Evolutionary conservation across 1,284 basidiomycete genomes (phyloP), one percentile per base, ranked within the genome.

Genomic region (Tilletia indica): DNA sequence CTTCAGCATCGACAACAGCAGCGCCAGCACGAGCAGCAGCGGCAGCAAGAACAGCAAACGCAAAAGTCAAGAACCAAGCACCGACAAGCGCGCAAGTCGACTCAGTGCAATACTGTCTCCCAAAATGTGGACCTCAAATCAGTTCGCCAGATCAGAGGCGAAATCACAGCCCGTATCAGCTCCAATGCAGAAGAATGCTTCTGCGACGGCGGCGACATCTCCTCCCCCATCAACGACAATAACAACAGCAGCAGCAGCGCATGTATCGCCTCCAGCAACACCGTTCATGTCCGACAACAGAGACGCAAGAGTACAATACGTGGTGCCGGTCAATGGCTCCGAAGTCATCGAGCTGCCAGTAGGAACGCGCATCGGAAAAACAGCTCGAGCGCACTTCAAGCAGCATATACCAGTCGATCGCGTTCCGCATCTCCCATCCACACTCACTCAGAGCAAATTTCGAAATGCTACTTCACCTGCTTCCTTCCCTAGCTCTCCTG

Each of bases 291-390:
- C 42, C 42, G 42, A 45, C 6, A 14, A 8, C 42, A 45, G 14
- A 45, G 42, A 45, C 14, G 6, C 42, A 45, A 45, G 42, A 45
- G 42, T 45, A 14, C 42, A 45, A 14, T 14, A 45, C 42, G 42
- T 45, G 6, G 42, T 45, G 21, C 21, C 16, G 21, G 21, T 12
- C 5, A 34, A 21, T 34, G 56, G 4, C 14, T 14, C 34, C 6
- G 34, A 34, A n/a, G 61, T 39, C 34, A 42, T 64, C 34, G 61
- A 64, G 61, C 61, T 64, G 16, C 61, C 61, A 42, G 36, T 42
- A 11, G 61, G 61, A 19, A 64, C 61, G 11, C 34, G 61, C 36
- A 34, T 64, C 12, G 61, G 61, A 25, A 64, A 64, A 21, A 3
- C 21, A 5, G 61, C 61, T 6, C 61, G 61, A 25, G 61, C 36